phyloP scores from a whole-genome alignment of 805 yeast species.

The Kazachstania africana region DNA sequence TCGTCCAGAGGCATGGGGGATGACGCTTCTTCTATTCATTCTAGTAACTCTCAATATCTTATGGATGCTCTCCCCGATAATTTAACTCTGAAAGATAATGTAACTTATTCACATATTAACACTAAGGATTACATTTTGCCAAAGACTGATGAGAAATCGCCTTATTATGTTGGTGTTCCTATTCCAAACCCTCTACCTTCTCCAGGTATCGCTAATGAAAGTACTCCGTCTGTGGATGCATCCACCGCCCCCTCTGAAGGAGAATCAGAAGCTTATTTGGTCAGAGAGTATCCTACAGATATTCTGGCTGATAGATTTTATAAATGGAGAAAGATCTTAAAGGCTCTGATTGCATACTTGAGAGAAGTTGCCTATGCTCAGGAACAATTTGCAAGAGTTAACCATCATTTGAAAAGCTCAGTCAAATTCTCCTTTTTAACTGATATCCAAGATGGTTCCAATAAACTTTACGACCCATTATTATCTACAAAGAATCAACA shows the following conservation, averaged over 20 bases:
- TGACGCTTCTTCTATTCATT: constrained; percentile 13
- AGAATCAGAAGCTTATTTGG: constrained; percentile 13
- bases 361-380: constrained; percentile 68
- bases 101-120: constrained; percentile 3
- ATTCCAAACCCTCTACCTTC: constrained; percentile 18
- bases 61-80: constrained; percentile 13
- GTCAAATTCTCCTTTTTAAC: constrained; percentile 33
- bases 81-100: constrained; percentile 4
- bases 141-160: constrained; percentile 21
- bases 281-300: constrained; percentile 56
- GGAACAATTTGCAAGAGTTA: constrained; percentile 60
- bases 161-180: constrained; percentile 25
- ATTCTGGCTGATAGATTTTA: constrained; percentile 65
- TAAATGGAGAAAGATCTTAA: constrained; percentile 70
- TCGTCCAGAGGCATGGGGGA: constrained; percentile 1
- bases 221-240: constrained; percentile 1
- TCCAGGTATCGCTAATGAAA: neutral
- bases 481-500: constrained; percentile 30
- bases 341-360: constrained; percentile 57
- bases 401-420: constrained; percentile 62
- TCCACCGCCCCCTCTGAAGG: constrained; percentile 6
- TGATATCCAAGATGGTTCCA: constrained; percentile 23
- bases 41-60: constrained; percentile 18
- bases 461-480: constrained; percentile 36
- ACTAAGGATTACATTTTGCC: constrained; percentile 12